These are phyloP conservation scores for Rhodosporidiobolus sp. DNA, from an alignment of 768 basidiomycete genomes.

Conservation along the genomic window DNA sequence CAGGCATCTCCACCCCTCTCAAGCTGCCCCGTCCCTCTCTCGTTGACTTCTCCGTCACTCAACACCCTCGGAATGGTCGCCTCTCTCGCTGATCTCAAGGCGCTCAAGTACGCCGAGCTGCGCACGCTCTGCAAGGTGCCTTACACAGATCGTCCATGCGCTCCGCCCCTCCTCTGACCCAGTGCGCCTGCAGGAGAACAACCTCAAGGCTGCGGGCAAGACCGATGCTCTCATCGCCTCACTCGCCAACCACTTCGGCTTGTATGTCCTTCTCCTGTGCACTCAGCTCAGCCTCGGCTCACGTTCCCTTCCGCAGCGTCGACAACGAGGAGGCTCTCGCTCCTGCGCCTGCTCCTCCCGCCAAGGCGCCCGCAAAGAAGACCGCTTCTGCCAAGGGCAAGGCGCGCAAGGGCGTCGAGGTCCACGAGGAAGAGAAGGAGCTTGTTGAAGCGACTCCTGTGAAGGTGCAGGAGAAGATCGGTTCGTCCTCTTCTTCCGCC, in stretches of 20 bases:
- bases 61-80: conserved; percentile 3
- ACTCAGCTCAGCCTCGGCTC: no score
- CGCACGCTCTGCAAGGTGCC: conserved; percentile 12
- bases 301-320: no score
- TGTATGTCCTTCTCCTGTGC: not conserved
- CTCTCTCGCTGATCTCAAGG: not conserved
- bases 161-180: not conserved
- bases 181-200: not conserved
- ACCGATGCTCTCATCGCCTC: conserved; percentile 1
- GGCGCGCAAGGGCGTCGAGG: not conserved
- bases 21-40: not conserved
- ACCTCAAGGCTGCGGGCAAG: conserved; percentile 18
- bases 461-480: not conserved
- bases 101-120: conserved; percentile 1
- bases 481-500: not conserved
- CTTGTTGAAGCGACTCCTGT: not conserved
- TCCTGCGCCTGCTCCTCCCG: not conserved
- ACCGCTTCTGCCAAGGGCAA: not conserved
- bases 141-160: not conserved
- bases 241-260: not conserved
- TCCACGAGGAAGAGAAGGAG: not conserved
- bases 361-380: not conserved
- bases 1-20: not conserved
- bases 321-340: not conserved
- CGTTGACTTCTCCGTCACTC: not conserved